These are phyloP conservation scores for Blastomyces percursus DNA, from an alignment of 2,329 filamentous ascomycete species.

Conservation along the genomic window DNA sequence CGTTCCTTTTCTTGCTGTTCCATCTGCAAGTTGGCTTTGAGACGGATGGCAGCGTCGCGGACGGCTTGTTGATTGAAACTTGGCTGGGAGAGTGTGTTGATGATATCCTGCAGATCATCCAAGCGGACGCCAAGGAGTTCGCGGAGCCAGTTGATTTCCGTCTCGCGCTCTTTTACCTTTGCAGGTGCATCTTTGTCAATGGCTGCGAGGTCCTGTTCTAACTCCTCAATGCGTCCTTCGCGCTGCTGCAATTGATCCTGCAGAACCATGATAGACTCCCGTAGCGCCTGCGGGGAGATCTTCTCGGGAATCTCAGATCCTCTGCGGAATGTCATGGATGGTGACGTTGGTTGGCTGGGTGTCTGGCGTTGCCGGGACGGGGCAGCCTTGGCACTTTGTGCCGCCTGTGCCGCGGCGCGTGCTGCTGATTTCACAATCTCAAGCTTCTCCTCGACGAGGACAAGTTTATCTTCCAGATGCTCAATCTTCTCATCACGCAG, in stretches of 20 bases:
- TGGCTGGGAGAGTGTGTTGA: conserved; percentile 63
- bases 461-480: conserved; percentile 74
- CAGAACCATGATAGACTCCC: conserved; percentile 90
- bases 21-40: conserved; percentile 94
- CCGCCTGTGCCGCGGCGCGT: conserved; percentile 67
- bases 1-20: conserved; percentile 91
- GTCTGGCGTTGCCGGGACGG: conserved; percentile 22
- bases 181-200: conserved; percentile 64
- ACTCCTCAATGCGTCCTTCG: conserved; percentile 76
- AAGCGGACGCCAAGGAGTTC: conserved; percentile 85
- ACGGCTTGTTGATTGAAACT: conserved; percentile 66
- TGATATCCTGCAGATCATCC: conserved; percentile 86
- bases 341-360: conserved; percentile 35
- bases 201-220: conserved; percentile 59
- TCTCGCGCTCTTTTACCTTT: conserved; percentile 83
- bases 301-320: conserved; percentile 57
- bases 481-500: conserved; percentile 75
- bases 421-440: conserved; percentile 83
- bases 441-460: conserved; percentile 79
- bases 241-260: conserved; percentile 95
- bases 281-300: conserved; percentile 85
- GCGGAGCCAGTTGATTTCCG: conserved; percentile 88
- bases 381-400: conserved; percentile 37
- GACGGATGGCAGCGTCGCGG: conserved; percentile 80
- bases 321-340: conserved; percentile 37